These are phyloP conservation scores for Aspergillus heteromorphus DNA, from an alignment of 495 filamentous ascomycete species.

Conservation along the genomic window DNA sequence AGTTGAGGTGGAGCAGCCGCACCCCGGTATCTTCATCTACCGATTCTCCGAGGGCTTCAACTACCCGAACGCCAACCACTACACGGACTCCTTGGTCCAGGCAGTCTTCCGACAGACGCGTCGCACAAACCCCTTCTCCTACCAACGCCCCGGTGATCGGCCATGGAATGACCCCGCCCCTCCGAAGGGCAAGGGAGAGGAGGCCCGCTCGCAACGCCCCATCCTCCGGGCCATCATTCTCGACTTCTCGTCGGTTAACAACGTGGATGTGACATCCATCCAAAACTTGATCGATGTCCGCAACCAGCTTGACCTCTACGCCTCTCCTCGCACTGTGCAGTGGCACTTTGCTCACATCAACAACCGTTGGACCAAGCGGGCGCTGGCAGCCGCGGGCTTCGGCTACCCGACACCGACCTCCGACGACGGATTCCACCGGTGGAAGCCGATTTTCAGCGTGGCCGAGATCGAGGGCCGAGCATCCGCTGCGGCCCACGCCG, in stretches of 20 bases:
- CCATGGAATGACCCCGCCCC: slow-evolving; percentile 96
- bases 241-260: slow-evolving; percentile 93
- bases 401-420: slow-evolving; percentile 71
- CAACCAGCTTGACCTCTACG: slow-evolving; percentile 91
- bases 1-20: slow-evolving; percentile 70
- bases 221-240: slow-evolving; percentile 89
- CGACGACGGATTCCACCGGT: slow-evolving; percentile 55
- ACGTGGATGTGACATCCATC: slow-evolving; percentile 89
- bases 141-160: slow-evolving; percentile 67
- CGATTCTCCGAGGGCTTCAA: slow-evolving; percentile 95
- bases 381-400: slow-evolving; percentile 86
- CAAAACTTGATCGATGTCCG: slow-evolving; percentile 96
- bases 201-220: slow-evolving; percentile 53
- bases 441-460: slow-evolving; percentile 96
- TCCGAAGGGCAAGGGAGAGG: slow-evolving; percentile 47
- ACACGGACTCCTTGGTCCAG: slow-evolving; percentile 72
- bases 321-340: slow-evolving; percentile 77
- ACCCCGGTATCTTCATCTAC: slow-evolving; percentile 96
- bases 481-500: slow-evolving; percentile 60
- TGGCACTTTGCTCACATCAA: slow-evolving; percentile 96
- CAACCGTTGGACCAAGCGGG: slow-evolving; percentile 97
- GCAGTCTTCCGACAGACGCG: slow-evolving; percentile 74
- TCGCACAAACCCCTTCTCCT: slow-evolving; percentile 63
- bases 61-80: slow-evolving; percentile 91
- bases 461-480: slow-evolving; percentile 74